Conservation (phyloP, 2,329 filamentous ascomycete genomes). For the Phaeosphaeria sp. region DNA sequence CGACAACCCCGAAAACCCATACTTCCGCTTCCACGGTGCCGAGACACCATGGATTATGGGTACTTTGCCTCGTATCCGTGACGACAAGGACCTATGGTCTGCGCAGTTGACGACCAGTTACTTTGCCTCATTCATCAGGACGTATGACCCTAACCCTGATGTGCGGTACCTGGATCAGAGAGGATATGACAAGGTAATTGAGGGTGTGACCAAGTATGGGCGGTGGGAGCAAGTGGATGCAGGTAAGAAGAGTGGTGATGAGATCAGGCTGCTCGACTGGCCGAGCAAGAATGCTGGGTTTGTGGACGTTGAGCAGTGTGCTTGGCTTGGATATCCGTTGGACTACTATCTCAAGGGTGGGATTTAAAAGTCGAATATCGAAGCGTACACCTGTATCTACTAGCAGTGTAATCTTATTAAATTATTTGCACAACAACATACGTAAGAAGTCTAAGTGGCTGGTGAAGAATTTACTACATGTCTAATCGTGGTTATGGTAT, state of each 20-base stretch:
- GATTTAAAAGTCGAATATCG: slow-evolving; percentile 1
- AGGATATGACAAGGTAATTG: slow-evolving; percentile 53
- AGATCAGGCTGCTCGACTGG: slow-evolving; percentile 55
- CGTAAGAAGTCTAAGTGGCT: not conserved
- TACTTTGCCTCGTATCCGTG: slow-evolving; percentile 57
- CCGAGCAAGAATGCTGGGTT: slow-evolving; percentile 54
- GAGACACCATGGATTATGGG: slow-evolving; percentile 62
- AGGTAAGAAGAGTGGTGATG: slow-evolving; percentile 37
- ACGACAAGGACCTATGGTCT: slow-evolving; percentile 57
- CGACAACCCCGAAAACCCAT: slow-evolving; percentile 59
- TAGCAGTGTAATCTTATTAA: not conserved
- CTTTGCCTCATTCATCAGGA: slow-evolving; percentile 60
- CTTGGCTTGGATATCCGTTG: slow-evolving; percentile 40
- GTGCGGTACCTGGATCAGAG: slow-evolving; percentile 53
- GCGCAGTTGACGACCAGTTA: slow-evolving; percentile 56
- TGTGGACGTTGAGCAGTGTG: slow-evolving; percentile 60
- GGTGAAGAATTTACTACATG: not conserved
- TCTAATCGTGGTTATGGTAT: not conserved
- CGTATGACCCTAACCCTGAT: slow-evolving; percentile 60
- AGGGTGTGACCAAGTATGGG: slow-evolving; percentile 50
- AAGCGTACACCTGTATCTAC: no score
- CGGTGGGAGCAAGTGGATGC: slow-evolving; percentile 42
- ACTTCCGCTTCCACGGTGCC: slow-evolving; percentile 65
- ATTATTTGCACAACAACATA: not conserved
- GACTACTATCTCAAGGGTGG: slow-evolving; percentile 44